Evolutionary conservation across 805 yeast genomes (phyloP).

Genomic region (Ogataea ramenticola): DNA sequence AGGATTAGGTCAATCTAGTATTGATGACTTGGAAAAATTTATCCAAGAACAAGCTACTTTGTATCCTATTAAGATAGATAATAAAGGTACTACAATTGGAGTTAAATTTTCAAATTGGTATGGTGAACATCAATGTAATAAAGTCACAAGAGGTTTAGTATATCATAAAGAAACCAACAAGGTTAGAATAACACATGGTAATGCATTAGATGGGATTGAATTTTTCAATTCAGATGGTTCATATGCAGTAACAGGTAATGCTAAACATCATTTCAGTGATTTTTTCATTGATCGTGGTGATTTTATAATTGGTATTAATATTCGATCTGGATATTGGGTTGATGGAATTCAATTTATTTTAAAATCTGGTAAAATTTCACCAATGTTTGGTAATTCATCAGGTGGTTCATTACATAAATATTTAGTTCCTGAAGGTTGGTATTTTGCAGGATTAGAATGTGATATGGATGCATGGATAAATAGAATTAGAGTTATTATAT

Average conservation of each 20-base stretch:
- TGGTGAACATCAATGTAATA: slow-evolving; percentile 6
- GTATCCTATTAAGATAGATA: not conserved
- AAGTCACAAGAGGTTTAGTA: slow-evolving; percentile 7
- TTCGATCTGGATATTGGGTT: slow-evolving; percentile 82
- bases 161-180: slow-evolving; percentile 27
- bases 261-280: slow-evolving; percentile 46
- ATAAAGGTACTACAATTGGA: not conserved
- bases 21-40: slow-evolving; percentile 40
- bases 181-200: slow-evolving; percentile 65
- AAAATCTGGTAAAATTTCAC: slow-evolving; percentile 42
- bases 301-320: slow-evolving; percentile 45
- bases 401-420: slow-evolving; percentile 62
- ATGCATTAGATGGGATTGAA: slow-evolving; percentile 76
- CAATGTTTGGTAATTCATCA: slow-evolving; percentile 55
- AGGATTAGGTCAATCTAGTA: slow-evolving; percentile 52
- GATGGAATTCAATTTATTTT: slow-evolving; percentile 80
- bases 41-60: slow-evolving; percentile 11
- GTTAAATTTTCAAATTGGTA: not conserved
- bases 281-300: slow-evolving; percentile 54
- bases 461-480: slow-evolving; percentile 63
- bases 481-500: slow-evolving; percentile 65
- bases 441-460: slow-evolving; percentile 68
- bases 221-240: slow-evolving; percentile 28
- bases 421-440: slow-evolving; percentile 55
- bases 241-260: slow-evolving; percentile 40